These are phyloP conservation scores for Tulasnella sp. DNA, from an alignment of 768 basidiomycete species.

Conservation along the genomic window DNA sequence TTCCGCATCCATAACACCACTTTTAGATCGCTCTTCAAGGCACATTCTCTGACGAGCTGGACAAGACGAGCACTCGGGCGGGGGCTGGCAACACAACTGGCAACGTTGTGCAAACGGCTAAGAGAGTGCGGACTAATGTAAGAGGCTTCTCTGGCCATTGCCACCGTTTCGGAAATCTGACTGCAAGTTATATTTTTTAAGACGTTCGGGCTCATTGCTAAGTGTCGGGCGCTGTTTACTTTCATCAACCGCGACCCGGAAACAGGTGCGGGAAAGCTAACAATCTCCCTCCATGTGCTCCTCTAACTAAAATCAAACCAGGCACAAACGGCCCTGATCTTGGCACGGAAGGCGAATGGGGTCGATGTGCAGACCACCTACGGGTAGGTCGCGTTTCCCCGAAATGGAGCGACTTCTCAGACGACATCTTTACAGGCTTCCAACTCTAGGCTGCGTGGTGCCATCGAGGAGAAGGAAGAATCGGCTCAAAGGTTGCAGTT, in stretches of 20 bases:
- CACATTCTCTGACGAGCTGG: not conserved
- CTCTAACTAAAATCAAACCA: not conserved
- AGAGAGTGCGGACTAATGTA: not conserved
- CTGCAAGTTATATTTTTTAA: not conserved
- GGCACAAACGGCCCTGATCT: not conserved
- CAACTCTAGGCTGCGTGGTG: not conserved
- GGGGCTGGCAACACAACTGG: not conserved
- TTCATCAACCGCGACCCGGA: not conserved
- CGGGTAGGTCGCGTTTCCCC: not conserved
- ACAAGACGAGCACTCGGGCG: not conserved
- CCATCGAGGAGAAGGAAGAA: not conserved
- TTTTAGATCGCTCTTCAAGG: not conserved
- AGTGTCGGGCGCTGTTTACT: not conserved
- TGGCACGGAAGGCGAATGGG: not conserved
- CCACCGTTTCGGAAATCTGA: not conserved
- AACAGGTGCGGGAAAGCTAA: not conserved
- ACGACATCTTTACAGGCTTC: not conserved
- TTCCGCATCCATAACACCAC: no score
- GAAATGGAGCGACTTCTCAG: no score
- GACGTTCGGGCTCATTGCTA: not conserved
- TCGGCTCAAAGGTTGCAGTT: not conserved
- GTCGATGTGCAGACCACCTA: not conserved
- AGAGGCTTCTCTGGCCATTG: not conserved
- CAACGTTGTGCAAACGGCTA: not conserved
- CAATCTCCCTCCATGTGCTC: not conserved